Base-by-base conservation (phyloP, 352 stramenopile genomes). In the Globisporangium alternatum region DNA sequence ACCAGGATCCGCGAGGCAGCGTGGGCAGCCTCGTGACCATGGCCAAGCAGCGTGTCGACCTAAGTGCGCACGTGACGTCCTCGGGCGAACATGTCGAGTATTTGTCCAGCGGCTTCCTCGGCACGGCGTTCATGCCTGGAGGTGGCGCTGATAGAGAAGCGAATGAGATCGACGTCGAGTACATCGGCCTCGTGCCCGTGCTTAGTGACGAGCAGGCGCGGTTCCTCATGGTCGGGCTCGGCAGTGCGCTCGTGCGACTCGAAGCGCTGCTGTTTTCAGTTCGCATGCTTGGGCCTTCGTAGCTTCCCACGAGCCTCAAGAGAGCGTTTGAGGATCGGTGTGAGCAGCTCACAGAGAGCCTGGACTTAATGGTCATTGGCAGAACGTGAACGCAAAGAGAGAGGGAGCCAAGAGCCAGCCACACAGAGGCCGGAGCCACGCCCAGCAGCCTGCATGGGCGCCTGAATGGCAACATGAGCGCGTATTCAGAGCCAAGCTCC, bases 221-320 rank as follows among this genome's bases (percentile, higher is more conserved):
- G 17, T 56, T 56, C 49, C 28, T 56, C 49, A 56, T 56, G 49
- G 17, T 56, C 49, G 49, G 28, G 15, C 33, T 56, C 25, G 49
- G 49, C 6, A 25, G 49, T 13, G n/a, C 49, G 28, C 49, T 41
- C 30, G 28, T 56, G 49, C 28, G 49, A 15, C 49, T 56, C 49
- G 49, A 41, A 28, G 35, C n/a, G 49, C 28, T 56, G 49, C 49
- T 56, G 15, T 56, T 56, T 9, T 15, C 49, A 12, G 33, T 56
- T 28, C 49, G 49, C 31, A 15, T 56, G 17, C 49, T 56, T 17
- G 28, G 19, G 2, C 7, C n/a, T 10, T 55, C 15, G 48, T 55
- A 55, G 13, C 9, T 41, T 1, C 25, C 25, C 35, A 33, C 10
- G 30, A n/a, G 21, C 9, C 12, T 5, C n/a, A 28, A 28, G 19